Base-by-base conservation (phyloP, 306 rosid species). In the Oxytropis ochrocephala region DNA sequence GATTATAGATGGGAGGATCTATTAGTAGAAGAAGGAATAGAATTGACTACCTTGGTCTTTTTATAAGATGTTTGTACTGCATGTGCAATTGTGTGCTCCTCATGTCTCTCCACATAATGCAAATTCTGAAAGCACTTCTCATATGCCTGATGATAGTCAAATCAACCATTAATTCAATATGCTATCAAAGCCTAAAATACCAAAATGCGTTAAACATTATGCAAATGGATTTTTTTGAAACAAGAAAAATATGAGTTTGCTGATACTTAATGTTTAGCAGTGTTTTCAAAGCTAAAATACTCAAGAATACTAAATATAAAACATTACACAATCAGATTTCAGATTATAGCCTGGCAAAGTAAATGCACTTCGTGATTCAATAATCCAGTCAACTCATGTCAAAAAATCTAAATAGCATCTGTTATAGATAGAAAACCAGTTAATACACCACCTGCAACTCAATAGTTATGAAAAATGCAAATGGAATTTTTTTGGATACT, bases 41-140 rank as follows among this genome's bases (percentile, higher is more conserved):
- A 67, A 65, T 56, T 33, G 60, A 56, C 59, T 73, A 92, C 96
- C 97, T 90, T 86, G 18, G 96, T 88, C 74, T 85, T 88, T 35
- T 90, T 90, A 73, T 87, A 89, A 8, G 71, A 39, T 9, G 96
- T 90, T 76, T 90, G 97, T 46, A 93, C 59, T 49, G 98, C 97
- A 80, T 93, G 98, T n/a, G 98, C 96, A 82, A 93, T 90, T 35
- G 97, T 93, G 78, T 90, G 97, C 55, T 93, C 92, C 82, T 90
- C 91, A 1, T 93, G 93, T 39, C 97, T 82, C 78, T 93, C 97
- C 12, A 90, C 80, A 66, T 77, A 84, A 64, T 90, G 98, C 57
- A 93, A 86, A 90, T 93, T 93, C 83, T 90, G 97, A 73, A 88
- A 88, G 85, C 91, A 90, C 80, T 90, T 93, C 90, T 93, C 97